Percentiles rank a stretch among this genome's conserved stretches.
These are phyloP conservation scores for Trichoderma hamatum DNA, from an alignment of 2,329 filamentous ascomycete species.

Conservation along the genomic window DNA sequence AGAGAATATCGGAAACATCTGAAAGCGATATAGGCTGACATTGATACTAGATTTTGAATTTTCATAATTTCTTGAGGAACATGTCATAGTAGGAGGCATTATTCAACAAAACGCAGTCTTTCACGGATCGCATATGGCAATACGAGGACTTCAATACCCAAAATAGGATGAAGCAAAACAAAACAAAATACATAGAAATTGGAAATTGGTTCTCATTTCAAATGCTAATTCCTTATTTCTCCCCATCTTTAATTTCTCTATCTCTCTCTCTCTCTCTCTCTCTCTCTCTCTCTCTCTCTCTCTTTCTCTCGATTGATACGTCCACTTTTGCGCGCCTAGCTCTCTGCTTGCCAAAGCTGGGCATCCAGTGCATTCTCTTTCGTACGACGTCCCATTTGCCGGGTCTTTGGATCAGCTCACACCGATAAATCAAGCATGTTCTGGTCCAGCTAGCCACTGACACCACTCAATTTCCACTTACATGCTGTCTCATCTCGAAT, in stretches of 20 bases:
- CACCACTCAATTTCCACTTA: background rate
- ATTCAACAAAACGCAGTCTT: background rate
- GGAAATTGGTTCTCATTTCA: background rate
- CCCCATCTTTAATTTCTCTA: too few species aligned
- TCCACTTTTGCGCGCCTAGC: background rate
- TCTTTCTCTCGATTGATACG: background rate
- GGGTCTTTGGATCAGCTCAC: slow-evolving; percentile 10
- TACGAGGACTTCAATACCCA: background rate
- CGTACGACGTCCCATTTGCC: slow-evolving; percentile 14
- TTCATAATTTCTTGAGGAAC: background rate
- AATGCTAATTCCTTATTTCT: too few species aligned
- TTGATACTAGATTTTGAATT: background rate
- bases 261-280: background rate
- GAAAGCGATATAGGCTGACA: background rate
- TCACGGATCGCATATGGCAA: background rate
- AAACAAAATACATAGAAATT: background rate
- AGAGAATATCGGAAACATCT: background rate
- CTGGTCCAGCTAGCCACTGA: slow-evolving; percentile 25
- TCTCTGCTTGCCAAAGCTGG: background rate
- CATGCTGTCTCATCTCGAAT: slow-evolving; percentile 19
- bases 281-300: background rate
- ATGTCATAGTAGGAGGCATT: background rate
- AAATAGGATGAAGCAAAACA: background rate
- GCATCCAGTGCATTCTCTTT: background rate
- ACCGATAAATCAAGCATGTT: slow-evolving; percentile 12